Evolutionary conservation across 2,329 filamentous ascomycete genomes (phyloP).

Genomic region (Coniochaeta prunicola): DNA sequence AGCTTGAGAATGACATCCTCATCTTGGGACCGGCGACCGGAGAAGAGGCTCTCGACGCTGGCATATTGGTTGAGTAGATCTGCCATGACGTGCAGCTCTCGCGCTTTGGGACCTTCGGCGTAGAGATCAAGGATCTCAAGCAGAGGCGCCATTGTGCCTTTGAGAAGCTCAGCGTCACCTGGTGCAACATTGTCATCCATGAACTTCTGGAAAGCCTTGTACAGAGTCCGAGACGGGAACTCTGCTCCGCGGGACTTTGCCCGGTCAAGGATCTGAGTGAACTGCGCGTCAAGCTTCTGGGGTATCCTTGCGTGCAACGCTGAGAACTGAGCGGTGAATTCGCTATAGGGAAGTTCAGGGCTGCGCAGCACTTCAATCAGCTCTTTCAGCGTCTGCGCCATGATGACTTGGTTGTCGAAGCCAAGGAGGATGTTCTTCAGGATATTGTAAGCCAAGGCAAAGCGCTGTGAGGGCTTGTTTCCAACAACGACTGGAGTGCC

Average conservation of each 20-base stretch:
- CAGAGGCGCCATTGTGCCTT: slow-evolving; percentile 66
- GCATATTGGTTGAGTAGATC: slow-evolving; percentile 75
- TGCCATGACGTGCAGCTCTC: slow-evolving; percentile 79
- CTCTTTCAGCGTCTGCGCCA: slow-evolving; percentile 79
- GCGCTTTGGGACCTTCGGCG: slow-evolving; percentile 78
- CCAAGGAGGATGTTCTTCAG: slow-evolving; percentile 84
- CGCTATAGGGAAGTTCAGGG: slow-evolving; percentile 86
- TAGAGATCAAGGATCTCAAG: slow-evolving; percentile 74
- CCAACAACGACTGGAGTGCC: slow-evolving; percentile 83
- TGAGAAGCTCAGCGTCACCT: slow-evolving; percentile 66
- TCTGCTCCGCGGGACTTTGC: slow-evolving; percentile 71
- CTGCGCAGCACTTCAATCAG: slow-evolving; percentile 86
- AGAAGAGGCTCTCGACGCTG: slow-evolving; percentile 80
- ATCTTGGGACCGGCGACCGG: slow-evolving; percentile 74
- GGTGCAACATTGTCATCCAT: slow-evolving; percentile 75
- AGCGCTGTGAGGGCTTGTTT: slow-evolving; percentile 85
- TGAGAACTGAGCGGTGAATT: slow-evolving; percentile 94
- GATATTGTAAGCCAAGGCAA: slow-evolving; percentile 67
- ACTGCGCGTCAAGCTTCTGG: slow-evolving; percentile 76
- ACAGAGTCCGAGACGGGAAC: slow-evolving; percentile 84
- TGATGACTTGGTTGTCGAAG: slow-evolving; percentile 96
- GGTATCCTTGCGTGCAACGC: slow-evolving; percentile 97
- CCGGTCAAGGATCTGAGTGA: slow-evolving; percentile 81
- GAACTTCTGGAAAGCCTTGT: slow-evolving; percentile 81
- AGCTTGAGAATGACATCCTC: slow-evolving; percentile 92